Percentiles rank a stretch among this genome's conserved stretches.
Evolutionary conservation across 768 basidiomycete species (phyloP).

Genomic region (Auricularia sp.): DNA sequence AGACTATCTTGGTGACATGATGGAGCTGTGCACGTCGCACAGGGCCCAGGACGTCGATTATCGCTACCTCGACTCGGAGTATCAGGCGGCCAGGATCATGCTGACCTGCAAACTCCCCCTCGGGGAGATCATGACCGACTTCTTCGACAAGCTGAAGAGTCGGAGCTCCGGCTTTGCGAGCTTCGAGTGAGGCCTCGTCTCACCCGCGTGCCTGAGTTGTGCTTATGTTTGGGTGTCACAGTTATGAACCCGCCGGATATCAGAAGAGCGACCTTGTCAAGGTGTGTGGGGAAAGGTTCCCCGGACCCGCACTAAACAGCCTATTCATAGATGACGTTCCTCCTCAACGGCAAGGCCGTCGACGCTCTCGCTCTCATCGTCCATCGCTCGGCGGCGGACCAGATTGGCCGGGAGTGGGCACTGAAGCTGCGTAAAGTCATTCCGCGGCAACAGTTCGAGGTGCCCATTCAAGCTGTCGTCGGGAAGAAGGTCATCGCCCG

Average conservation of each 20-base stretch:
- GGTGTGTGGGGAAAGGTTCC: conserved; percentile 30
- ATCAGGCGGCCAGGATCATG: conserved; percentile 54
- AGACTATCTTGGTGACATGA: conserved; percentile 95
- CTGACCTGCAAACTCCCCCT: conserved; percentile 79
- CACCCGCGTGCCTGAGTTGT: neutral
- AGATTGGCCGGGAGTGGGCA: conserved; percentile 74
- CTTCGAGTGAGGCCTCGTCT: conserved; percentile 52
- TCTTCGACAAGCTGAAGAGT: conserved; percentile 91
- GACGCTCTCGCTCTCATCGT: conserved; percentile 91
- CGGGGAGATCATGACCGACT: conserved; percentile 87
- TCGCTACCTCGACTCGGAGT: conserved; percentile 61
- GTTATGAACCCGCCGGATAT: conserved; percentile 94
- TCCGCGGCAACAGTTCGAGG: conserved; percentile 85
- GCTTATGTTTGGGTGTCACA: conserved; percentile 20
- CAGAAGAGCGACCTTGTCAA: conserved; percentile 70
- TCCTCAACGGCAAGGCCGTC: conserved; percentile 80
- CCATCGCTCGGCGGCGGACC: conserved; percentile 67
- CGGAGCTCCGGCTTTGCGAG: conserved; percentile 85
- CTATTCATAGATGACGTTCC: conserved; percentile 65
- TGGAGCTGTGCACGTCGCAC: conserved; percentile 83
- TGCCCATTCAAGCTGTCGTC: conserved; percentile 89
- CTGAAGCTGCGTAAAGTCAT: conserved; percentile 92
- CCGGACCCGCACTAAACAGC: neutral
- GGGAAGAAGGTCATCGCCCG: conserved; percentile 83
- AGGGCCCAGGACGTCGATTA: conserved; percentile 79